Evolutionary conservation across 805 yeast genomes (phyloP).

Genomic region (Millerozyma miso): DNA sequence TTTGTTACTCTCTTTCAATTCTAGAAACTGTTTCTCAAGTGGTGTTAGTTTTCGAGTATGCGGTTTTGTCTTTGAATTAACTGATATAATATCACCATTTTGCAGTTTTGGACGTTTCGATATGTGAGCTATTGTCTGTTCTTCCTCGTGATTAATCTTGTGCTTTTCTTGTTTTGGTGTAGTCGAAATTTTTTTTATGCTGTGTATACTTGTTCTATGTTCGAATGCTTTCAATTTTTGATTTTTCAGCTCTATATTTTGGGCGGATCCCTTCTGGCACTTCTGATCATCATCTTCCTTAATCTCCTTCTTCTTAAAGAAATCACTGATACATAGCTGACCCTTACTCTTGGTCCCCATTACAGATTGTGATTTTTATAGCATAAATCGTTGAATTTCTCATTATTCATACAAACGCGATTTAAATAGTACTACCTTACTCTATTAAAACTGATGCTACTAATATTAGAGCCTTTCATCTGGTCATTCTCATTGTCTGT

Average conservation of each 20-base stretch:
- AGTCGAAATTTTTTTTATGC: not conserved
- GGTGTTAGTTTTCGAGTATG: constrained; percentile 46
- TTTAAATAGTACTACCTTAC: constrained; percentile 10
- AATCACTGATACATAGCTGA: constrained; percentile 11
- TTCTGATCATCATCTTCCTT: not conserved
- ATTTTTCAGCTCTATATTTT: not conserved
- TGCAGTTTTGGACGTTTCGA: constrained; percentile 1
- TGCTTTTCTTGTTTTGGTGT: not conserved
- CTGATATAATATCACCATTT: not conserved
- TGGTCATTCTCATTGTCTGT: constrained; percentile 8
- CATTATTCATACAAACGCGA: constrained; percentile 1
- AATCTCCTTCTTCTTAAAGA: not conserved
- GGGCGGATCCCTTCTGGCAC: not conserved
- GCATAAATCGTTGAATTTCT: not conserved
- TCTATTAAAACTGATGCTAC: constrained; percentile 21
- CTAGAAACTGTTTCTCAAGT: constrained; percentile 70
- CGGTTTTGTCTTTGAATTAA: constrained; percentile 1
- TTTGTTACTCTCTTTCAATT: constrained; percentile 52
- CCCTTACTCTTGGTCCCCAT: constrained; percentile 4
- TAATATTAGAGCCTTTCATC: constrained; percentile 12
- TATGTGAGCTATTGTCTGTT: not conserved
- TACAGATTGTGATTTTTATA: too few species aligned
- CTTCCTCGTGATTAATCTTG: not conserved
- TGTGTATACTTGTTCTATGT: not conserved
- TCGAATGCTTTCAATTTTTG: not conserved